These are phyloP conservation scores for Amanita rimosa DNA, from an alignment of 768 basidiomycete species.

Conservation along the genomic window DNA sequence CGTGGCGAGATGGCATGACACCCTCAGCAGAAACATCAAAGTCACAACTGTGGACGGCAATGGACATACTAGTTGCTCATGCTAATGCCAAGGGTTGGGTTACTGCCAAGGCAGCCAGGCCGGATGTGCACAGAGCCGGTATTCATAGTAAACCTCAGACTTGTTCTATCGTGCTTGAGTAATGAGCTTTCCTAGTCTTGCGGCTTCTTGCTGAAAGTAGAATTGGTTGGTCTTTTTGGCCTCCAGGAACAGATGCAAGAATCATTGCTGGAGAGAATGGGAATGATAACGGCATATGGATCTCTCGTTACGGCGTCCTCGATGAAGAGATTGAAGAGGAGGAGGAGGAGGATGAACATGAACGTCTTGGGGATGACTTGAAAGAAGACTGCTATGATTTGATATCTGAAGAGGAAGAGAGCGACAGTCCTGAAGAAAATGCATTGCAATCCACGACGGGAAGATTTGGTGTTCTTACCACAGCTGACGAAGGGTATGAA, in stretches of 20 bases:
- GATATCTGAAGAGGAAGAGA: conserved; percentile 18
- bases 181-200: conserved; percentile 42
- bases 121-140: conserved; percentile 83
- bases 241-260: conserved; percentile 33
- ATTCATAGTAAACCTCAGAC: conserved; percentile 61
- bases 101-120: conserved; percentile 84
- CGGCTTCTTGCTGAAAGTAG: conserved; percentile 74
- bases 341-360: conserved; percentile 12
- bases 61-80: conserved; percentile 72
- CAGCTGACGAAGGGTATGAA: conserved; percentile 15
- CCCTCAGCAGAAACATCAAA: conserved; percentile 14
- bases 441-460: conserved; percentile 7
- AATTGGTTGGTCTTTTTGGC: conserved; percentile 82
- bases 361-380: conserved; percentile 10
- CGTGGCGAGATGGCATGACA: conserved; percentile 53
- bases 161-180: not conserved
- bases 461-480: conserved; percentile 2
- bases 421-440: conserved; percentile 12
- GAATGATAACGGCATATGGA: conserved; percentile 45
- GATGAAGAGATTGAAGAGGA: conserved; percentile 13
- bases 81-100: conserved; percentile 73
- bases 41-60: conserved; percentile 60
- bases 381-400: conserved; percentile 19
- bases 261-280: conserved; percentile 15
- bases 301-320: conserved; percentile 25